Percentiles rank a stretch among this genome's conserved stretches.
phyloP scores from a whole-genome alignment of 2,329 filamentous ascomycete species.

The Ophiosphaerella narmari region DNA sequence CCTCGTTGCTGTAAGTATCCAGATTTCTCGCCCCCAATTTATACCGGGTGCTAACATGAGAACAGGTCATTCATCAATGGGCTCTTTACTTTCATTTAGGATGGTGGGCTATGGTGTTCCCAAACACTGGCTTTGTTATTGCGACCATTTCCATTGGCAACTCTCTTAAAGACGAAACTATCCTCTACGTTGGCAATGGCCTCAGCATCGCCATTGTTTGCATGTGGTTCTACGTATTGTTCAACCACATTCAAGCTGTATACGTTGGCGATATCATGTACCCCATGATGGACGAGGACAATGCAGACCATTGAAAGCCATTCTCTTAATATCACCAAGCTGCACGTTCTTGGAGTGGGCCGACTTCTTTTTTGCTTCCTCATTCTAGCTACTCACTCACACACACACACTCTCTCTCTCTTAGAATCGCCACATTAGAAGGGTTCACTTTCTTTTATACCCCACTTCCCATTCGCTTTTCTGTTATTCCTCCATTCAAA shows the following conservation, averaged over 20 bases:
- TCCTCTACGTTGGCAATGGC: conserved; percentile 49
- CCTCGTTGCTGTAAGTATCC: conserved; percentile 42
- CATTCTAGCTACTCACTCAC: conserved; percentile 12
- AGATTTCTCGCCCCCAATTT: conserved; percentile 24
- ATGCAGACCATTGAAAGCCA: conserved; percentile 38
- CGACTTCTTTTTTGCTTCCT: neutral
- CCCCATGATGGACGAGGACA: conserved; percentile 64
- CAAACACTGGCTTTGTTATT: conserved; percentile 50
- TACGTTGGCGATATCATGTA: conserved; percentile 59
- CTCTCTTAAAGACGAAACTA: conserved; percentile 39
- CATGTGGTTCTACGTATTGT: conserved; percentile 61
- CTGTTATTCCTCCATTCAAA: conserved; percentile 5
- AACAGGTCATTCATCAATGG: conserved; percentile 37
- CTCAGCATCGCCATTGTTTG: conserved; percentile 58
- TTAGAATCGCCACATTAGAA: conserved; percentile 13
- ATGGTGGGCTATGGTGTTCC: conserved; percentile 64
- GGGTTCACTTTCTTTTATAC: conserved; percentile 26
- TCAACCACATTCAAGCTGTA: conserved; percentile 58
- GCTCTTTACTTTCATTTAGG: conserved; percentile 62
- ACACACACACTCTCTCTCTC: neutral
- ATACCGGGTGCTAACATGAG: conserved; percentile 24
- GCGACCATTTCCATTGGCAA: conserved; percentile 49
- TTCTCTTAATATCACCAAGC: neutral
- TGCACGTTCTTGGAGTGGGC: neutral
- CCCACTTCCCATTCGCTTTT: conserved; percentile 4